phyloP scores from a whole-genome alignment of 148 eudicot genomes.

The Silene conica region DNA sequence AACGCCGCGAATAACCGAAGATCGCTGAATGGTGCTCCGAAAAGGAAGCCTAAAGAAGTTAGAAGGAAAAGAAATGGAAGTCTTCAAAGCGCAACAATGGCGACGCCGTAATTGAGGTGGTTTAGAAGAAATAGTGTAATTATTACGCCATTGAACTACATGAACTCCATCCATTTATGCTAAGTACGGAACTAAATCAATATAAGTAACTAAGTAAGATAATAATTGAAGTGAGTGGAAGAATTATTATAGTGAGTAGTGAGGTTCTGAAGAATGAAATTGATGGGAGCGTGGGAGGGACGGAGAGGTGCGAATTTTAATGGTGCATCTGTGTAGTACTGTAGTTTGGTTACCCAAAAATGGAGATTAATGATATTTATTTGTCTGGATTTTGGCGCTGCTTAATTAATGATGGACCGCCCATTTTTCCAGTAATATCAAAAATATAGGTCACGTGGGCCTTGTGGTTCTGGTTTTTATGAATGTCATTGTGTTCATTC shows the following conservation, averaged over 20 bases:
- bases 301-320: background rate
- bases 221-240: background rate
- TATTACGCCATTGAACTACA: background rate
- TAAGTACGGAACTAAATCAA: constrained; percentile 1
- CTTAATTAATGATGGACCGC: background rate
- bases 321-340: background rate
- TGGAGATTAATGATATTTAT: background rate
- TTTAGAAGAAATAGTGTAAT: background rate
- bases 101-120: background rate
- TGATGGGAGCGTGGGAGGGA: background rate
- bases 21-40: background rate
- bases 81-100: background rate
- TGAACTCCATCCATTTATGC: constrained; percentile 10
- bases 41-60: background rate
- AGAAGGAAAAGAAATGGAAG: background rate
- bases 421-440: background rate
- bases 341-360: background rate
- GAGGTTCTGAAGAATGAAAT: background rate
- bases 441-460: too few species aligned
- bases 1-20: constrained; percentile 3
- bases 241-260: background rate
- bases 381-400: background rate
- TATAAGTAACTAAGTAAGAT: background rate
- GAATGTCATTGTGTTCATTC: too few species aligned
- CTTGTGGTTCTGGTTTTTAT: too few species aligned